Evolutionary conservation across 192 early-diverging fungal genomes (phyloP).

Genomic region (Gamsiella multidivaricata): DNA sequence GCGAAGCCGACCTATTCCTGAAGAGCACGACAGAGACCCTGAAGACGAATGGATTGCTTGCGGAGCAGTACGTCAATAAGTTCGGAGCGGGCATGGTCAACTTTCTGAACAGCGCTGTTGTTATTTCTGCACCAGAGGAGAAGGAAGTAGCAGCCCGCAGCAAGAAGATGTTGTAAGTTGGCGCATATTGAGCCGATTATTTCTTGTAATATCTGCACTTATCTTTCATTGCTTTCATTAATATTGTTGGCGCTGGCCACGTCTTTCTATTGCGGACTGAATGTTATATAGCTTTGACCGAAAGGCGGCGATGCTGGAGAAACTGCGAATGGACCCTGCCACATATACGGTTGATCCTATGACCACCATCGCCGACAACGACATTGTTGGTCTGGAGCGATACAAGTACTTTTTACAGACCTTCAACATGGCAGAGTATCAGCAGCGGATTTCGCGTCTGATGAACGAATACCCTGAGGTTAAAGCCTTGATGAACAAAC

Average conservation of each 20-base stretch:
- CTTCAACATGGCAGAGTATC: slow-evolving; percentile 63
- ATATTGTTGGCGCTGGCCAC: not conserved
- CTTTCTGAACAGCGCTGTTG: slow-evolving; percentile 56
- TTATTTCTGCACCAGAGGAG: slow-evolving; percentile 53
- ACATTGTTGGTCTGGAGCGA: slow-evolving; percentile 49
- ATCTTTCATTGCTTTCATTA: not conserved
- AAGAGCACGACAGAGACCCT: slow-evolving; percentile 47
- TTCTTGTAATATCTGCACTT: too few relatives aligned
- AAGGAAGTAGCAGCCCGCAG: slow-evolving; percentile 15
- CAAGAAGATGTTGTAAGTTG: slow-evolving; percentile 43
- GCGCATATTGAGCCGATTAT: too few relatives aligned
- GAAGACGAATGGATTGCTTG: slow-evolving; percentile 56
- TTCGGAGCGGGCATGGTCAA: slow-evolving; percentile 58
- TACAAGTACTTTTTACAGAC: slow-evolving; percentile 57
- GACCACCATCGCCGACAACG: slow-evolving; percentile 43
- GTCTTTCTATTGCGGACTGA: not conserved
- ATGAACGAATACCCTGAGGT: slow-evolving; percentile 59
- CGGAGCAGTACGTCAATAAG: slow-evolving; percentile 64
- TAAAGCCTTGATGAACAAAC: slow-evolving; percentile 56
- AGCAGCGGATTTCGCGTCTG: slow-evolving; percentile 56
- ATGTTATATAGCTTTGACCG: slow-evolving; percentile 52
- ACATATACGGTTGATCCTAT: slow-evolving; percentile 57
- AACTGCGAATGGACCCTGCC: slow-evolving; percentile 53
- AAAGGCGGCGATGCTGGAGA: slow-evolving; percentile 58
- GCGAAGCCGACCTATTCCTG: slow-evolving; percentile 34